Percentiles rank a stretch among this genome's conserved stretches.
These are phyloP conservation scores for Leishmania braziliensis DNA, from an alignment of 208 protist genomes.

Conservation along the genomic window DNA sequence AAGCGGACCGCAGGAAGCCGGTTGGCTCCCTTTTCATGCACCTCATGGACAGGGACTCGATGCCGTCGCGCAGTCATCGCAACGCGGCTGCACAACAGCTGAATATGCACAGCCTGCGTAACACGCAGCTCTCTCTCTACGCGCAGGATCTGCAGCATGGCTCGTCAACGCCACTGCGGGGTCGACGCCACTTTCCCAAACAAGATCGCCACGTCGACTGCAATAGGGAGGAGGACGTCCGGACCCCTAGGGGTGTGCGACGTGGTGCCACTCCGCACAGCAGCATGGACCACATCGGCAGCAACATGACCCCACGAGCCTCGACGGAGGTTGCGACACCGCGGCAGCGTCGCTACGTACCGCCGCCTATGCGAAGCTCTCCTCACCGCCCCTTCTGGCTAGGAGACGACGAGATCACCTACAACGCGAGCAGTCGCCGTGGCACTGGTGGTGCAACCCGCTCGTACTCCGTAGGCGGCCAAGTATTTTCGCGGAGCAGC, in stretches of 20 bases:
- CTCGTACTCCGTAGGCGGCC: background rate
- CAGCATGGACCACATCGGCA: constrained; percentile 38
- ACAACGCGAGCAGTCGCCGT: background rate
- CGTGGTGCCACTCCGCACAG: constrained; percentile 2
- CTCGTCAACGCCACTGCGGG: constrained; percentile 22
- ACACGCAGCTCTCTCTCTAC: constrained; percentile 65
- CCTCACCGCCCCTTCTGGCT: constrained; percentile 27
- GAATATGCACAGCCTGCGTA: constrained; percentile 58
- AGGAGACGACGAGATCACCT: constrained; percentile 4
- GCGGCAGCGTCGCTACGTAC: constrained; percentile 45
- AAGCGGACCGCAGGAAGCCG: constrained; percentile 52
- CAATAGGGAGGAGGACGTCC: constrained; percentile 1
- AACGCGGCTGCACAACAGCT: constrained; percentile 24
- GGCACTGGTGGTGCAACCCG: background rate
- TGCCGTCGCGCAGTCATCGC: constrained; percentile 31
- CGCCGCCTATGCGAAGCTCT: constrained; percentile 21
- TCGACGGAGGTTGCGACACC: constrained; percentile 12
- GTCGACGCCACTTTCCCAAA: constrained; percentile 39
- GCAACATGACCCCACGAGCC: constrained; percentile 27
- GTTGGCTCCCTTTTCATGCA: constrained; percentile 73
- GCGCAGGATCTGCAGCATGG: constrained; percentile 20
- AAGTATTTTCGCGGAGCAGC: constrained; percentile 15
- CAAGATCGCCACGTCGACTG: constrained; percentile 19
- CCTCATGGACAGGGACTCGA: constrained; percentile 55
- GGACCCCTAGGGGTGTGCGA: constrained; percentile 18